Base-by-base conservation (phyloP, 768 basidiomycete genomes). In the Kwoniella dendrophila region DNA sequence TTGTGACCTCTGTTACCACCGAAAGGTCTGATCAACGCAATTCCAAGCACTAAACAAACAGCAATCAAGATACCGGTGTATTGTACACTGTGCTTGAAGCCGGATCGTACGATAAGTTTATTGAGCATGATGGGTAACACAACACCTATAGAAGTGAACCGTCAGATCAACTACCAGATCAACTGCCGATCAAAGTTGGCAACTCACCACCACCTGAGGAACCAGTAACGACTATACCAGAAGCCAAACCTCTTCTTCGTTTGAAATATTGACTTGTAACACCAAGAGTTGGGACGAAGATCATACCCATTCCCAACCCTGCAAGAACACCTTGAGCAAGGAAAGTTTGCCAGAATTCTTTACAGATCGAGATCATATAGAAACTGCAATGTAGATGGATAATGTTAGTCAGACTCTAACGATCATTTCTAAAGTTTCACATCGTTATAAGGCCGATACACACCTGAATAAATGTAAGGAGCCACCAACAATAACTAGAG, bases 221-320 rank as follows among this genome's bases (percentile, higher is more conserved):
- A 3, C 83, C 83, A 3, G 78, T 64, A 5, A 79, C 73, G 11
- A 78, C 81, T 45, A 82, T 44, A 52, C 82, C 77, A 73, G 83
- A 81, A 6, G 77, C 80, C 12, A 84, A 67, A 10, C 79, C 78
- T 7, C 83, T 76, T 24, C 74, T 74, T 24, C 72, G 73, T 22
- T 73, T 56, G 53, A 84, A 84, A 69, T 84, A 81, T 53, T 83
- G 82, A 16, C 82, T 80, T 18, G 82, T 63, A 12, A 83, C 77
- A 6, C 80, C 80, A 5, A 84, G 67, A 5, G 80, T 74, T 2
- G 86, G 86, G 29, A 84, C 78, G 59, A 83, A 85, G 38, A 82
- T 79, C 51, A 83, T 64, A 4, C 84, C 85, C 47, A 82, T 78
- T 4, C 83, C 84, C 20, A 85, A 79, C 8, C 86, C 70, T 3